A percentile compares a stretch with the other conserved stretches of the same genome.
Conservation (phyloP, 2,329 filamentous ascomycete species). For the Pyricularia sp. region DNA sequence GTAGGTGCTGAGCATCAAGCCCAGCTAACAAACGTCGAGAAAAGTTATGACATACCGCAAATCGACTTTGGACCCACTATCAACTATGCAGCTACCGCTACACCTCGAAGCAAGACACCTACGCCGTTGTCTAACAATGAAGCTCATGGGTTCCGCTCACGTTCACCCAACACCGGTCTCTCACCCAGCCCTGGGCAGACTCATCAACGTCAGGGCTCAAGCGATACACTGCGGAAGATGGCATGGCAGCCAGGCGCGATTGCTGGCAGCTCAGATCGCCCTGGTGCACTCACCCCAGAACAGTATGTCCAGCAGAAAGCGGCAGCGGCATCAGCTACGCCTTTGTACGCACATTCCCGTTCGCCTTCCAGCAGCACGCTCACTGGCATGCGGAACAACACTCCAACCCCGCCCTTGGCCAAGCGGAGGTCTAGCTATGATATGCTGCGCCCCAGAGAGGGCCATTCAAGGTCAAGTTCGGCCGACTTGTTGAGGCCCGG, state of each 20-base stretch:
- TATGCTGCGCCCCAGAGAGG: slow-evolving; percentile 17
- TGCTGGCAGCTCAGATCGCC: slow-evolving; percentile 35
- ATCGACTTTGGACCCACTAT: slow-evolving; percentile 84
- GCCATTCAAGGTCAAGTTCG: slow-evolving; percentile 38
- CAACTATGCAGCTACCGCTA: slow-evolving; percentile 41
- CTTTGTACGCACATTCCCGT: slow-evolving; percentile 51
- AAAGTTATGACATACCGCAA: slow-evolving; percentile 51
- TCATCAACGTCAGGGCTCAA: slow-evolving; percentile 37
- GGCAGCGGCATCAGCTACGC: slow-evolving; percentile 38
- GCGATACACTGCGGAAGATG: slow-evolving; percentile 51
- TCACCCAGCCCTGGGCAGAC: slow-evolving; percentile 15
- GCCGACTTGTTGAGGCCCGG: slow-evolving; percentile 39
- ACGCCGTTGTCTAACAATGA: slow-evolving; percentile 10
- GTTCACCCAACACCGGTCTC: slow-evolving; percentile 21
- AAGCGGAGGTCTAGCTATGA: slow-evolving; percentile 31
- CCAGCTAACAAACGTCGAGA: slow-evolving; percentile 11
- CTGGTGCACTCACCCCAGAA: slow-evolving; percentile 54
- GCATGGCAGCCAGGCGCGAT: slow-evolving; percentile 70
- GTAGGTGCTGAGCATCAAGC: slow-evolving; percentile 46
- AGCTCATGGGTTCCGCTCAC: slow-evolving; percentile 9
- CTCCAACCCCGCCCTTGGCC: slow-evolving; percentile 30
- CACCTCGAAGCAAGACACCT: slow-evolving; percentile 22
- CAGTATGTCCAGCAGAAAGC: slow-evolving; percentile 77
- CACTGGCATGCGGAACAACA: slow-evolving; percentile 25
- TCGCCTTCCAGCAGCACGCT: slow-evolving; percentile 44